Conservation (phyloP, 768 basidiomycete genomes). For the Kwoniella shandongensis region DNA sequence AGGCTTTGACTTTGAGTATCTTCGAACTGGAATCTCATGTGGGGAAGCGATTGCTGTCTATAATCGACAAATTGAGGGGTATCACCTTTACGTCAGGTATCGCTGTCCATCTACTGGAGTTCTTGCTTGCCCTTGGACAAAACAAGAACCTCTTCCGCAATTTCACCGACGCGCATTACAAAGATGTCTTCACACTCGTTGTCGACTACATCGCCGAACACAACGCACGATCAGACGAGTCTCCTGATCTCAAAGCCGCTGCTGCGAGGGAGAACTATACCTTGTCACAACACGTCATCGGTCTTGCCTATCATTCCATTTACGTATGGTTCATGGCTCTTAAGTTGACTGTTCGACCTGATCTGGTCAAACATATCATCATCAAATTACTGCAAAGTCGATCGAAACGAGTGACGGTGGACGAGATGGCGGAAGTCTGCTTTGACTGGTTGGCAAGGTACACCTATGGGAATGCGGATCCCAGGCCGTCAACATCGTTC, state of each 20-base stretch:
- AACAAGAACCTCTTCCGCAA: conserved; percentile 77
- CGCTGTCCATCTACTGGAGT: conserved; percentile 93
- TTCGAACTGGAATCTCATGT: conserved; percentile 82
- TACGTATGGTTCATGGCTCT: conserved; percentile 94
- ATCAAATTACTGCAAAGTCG: conserved; percentile 82
- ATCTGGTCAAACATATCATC: conserved; percentile 80
- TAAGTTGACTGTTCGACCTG: conserved; percentile 74
- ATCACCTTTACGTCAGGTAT: conserved; percentile 93
- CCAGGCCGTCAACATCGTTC: conserved; percentile 75
- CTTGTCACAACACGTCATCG: conserved; percentile 84
- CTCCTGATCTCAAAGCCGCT: conserved; percentile 31
- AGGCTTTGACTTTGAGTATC: conserved; percentile 80
- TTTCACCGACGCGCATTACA: conserved; percentile 85
- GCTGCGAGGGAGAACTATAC: conserved; percentile 58
- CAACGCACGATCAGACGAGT: conserved; percentile 49
- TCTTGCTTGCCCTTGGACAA: conserved; percentile 82
- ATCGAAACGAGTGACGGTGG: conserved; percentile 68
- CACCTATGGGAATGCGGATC: conserved; percentile 90
- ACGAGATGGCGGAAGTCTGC: conserved; percentile 91
- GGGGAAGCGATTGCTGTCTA: conserved; percentile 72
- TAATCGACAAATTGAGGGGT: conserved; percentile 76
- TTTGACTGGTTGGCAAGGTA: conserved; percentile 97
- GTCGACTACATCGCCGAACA: conserved; percentile 91
- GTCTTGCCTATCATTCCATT: conserved; percentile 83
- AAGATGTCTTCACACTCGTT: conserved; percentile 91